Base-by-base conservation (phyloP, 2,329 filamentous ascomycete genomes). In the Sporothrix humicola region DNA sequence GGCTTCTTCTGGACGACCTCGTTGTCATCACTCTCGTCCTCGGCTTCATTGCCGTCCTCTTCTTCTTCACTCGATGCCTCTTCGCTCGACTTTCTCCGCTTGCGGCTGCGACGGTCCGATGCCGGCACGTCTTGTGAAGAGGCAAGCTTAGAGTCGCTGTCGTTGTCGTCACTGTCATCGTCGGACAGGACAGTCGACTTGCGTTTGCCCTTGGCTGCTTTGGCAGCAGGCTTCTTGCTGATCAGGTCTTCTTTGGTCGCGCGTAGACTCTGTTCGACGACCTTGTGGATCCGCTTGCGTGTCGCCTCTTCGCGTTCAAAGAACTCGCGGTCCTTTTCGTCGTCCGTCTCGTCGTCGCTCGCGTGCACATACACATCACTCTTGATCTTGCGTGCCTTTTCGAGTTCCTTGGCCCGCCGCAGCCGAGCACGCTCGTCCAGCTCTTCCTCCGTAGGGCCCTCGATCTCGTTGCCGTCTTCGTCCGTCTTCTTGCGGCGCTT, bases 281-380 rank as follows among this genome's bases (percentile, higher is more conserved):
- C 82, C 15, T 80, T 80, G 71, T 82, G 83, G 23, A 84, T 83
- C 66, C 87, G 87, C 76, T 89, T 86, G 68, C 92, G 85, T 74
- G 91, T 85, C 17, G 81, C 82, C 80, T 91, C 90, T 82, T 98
- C 95, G 17, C 88, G 86, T 2, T 87, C 90, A 81, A 95, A 98
- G 82, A 98, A 98, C 23, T 88, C 89, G 26, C 84, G 81, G 69
- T 86, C 85, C 17, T 93, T 89, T 73, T 89, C 88, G 65, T 94
- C 93, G 78, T 97, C 94, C n/a, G 88, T 91, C 77, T 97, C 94
- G 71, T 98, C 96, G 79, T 98, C 96, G 77, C 92, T 94, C 52
- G 91, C 90, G 73, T 92, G 89, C 69, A 99, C 92, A 78, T 90
- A 95, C 54, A 95, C 82, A 31, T 91, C 90, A 78, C 93, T 97